These are phyloP conservation scores for Nannizziopsis barbatae DNA, from an alignment of 2,329 filamentous ascomycete species.

Conservation along the genomic window DNA sequence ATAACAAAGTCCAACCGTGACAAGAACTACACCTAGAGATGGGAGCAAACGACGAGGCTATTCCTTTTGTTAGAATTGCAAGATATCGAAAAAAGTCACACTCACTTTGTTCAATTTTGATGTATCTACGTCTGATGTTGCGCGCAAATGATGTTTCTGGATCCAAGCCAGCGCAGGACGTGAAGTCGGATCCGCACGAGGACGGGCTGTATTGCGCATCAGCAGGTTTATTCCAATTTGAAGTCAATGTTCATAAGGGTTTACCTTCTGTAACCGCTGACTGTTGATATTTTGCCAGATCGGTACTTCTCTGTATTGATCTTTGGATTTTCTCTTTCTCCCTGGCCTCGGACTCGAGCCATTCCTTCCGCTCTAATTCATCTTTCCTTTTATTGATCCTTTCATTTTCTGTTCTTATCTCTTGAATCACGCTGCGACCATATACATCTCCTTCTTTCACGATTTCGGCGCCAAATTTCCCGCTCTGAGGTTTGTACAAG, in stretches of 20 bases:
- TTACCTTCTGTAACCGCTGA: slow-evolving; percentile 29
- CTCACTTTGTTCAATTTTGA: slow-evolving; percentile 29
- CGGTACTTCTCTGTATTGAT: slow-evolving; percentile 26
- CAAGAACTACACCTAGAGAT: slow-evolving; percentile 30
- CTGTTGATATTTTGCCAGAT: slow-evolving; percentile 29
- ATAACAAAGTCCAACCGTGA: slow-evolving; percentile 34
- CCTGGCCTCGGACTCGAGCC: slow-evolving; percentile 43
- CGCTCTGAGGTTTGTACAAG: slow-evolving; percentile 36
- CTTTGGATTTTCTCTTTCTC: slow-evolving; percentile 26
- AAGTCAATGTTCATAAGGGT: background rate
- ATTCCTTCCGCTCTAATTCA: slow-evolving; percentile 40
- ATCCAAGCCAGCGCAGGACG: slow-evolving; percentile 34
- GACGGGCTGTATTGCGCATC: slow-evolving; percentile 22
- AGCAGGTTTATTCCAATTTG: background rate
- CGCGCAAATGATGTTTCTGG: slow-evolving; percentile 33
- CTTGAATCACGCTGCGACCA: slow-evolving; percentile 34
- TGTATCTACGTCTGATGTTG: slow-evolving; percentile 27
- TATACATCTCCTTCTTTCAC: slow-evolving; percentile 34
- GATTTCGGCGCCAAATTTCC: slow-evolving; percentile 32
- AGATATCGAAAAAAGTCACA: background rate
- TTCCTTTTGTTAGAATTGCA: background rate
- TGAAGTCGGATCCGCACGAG: slow-evolving; percentile 31
- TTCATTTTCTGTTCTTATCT: slow-evolving; percentile 32
- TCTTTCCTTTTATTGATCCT: slow-evolving; percentile 34
- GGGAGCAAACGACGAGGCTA: slow-evolving; percentile 39